phyloP scores from a whole-genome alignment of 2,329 filamentous ascomycete genomes.

The Colletotrichum phormii region DNA sequence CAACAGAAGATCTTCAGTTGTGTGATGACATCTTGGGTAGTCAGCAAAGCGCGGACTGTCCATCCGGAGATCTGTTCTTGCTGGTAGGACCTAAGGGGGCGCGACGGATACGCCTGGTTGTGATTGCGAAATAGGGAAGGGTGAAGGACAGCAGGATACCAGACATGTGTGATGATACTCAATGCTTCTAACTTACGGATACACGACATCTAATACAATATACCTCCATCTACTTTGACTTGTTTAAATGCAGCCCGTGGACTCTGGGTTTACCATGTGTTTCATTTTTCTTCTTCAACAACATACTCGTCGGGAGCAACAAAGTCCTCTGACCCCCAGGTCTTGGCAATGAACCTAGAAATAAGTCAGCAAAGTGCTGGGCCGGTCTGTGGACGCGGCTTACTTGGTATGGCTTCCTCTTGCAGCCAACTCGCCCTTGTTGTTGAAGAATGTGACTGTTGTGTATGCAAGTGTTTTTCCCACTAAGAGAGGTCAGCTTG shows the following conservation, averaged over 20 bases:
- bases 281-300: conserved; percentile 44
- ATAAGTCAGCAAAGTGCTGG: background rate
- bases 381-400: conserved; percentile 36
- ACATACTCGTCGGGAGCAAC: conserved; percentile 49
- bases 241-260: background rate
- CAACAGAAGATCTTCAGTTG: background rate
- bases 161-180: background rate
- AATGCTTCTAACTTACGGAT: background rate
- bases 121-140: background rate
- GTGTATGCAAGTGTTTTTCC: conserved; percentile 74
- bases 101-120: background rate
- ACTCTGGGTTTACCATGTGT: background rate
- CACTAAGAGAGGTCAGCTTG: conserved; percentile 52
- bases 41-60: no score
- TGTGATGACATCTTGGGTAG: background rate
- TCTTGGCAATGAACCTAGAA: conserved; percentile 55
- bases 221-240: background rate
- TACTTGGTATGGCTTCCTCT: conserved; percentile 76
- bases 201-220: background rate
- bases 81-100: background rate
- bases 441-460: conserved; percentile 68
- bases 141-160: background rate
- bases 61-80: no score
- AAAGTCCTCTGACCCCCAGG: conserved; percentile 49
- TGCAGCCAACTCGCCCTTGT: conserved; percentile 69